Conservation (phyloP, 768 basidiomycete genomes). For the Lactarius sp. region DNA sequence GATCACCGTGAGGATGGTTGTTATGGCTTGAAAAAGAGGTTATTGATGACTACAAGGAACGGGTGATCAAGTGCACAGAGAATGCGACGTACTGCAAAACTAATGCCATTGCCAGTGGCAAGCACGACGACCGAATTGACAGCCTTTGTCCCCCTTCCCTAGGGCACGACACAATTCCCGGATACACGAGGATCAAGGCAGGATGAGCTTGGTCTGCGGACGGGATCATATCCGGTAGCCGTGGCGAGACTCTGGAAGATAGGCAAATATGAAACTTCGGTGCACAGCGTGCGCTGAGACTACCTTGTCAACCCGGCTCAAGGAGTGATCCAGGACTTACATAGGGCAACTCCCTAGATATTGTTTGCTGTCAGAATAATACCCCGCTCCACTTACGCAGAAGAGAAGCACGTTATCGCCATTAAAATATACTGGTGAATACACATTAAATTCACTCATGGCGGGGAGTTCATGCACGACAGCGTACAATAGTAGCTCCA, state of each 20-base stretch:
- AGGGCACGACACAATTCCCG: conserved; percentile 71
- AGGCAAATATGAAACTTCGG: conserved; percentile 54
- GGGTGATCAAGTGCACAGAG: too few species aligned
- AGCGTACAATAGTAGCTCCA: conserved; percentile 74
- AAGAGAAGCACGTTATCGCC: conserved; percentile 57
- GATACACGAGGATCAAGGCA: conserved; percentile 52
- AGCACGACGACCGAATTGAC: conserved; percentile 71
- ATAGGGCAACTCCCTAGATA: conserved; percentile 58
- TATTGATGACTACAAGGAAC: background rate
- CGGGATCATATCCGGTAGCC: conserved; percentile 65
- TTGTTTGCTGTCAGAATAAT: background rate
- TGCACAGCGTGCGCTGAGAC: conserved; percentile 10
- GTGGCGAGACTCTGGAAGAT: conserved; percentile 66
- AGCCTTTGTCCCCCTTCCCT: conserved; percentile 66
- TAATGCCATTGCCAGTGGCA: conserved; percentile 55
- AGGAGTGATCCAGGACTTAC: conserved; percentile 24
- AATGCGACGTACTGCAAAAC: conserved; percentile 55
- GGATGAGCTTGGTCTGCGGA: conserved; percentile 61
- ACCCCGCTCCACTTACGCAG: background rate
- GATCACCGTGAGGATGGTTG: conserved; percentile 71
- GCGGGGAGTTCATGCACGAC: too few species aligned
- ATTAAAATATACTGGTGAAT: conserved; percentile 62
- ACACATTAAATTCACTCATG: background rate
- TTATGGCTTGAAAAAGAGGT: conserved; percentile 51
- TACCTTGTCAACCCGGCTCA: conserved; percentile 8